Percentiles rank a stretch among this genome's conserved stretches.
These are phyloP conservation scores for Lathyrus aphaca DNA, from an alignment of 306 rosid species.

Conservation along the genomic window DNA sequence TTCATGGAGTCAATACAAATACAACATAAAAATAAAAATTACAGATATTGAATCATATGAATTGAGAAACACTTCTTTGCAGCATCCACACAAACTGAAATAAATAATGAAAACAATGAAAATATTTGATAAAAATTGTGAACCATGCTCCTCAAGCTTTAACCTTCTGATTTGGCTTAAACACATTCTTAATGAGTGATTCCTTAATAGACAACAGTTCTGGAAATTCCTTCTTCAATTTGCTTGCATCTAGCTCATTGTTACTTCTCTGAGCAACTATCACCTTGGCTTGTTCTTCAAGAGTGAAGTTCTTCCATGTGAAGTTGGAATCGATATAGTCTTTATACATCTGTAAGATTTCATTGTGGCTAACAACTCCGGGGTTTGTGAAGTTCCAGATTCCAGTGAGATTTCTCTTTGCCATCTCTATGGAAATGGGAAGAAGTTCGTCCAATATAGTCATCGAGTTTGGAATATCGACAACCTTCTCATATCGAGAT, in stretches of 20 bases:
- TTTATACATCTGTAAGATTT: constrained; percentile 73
- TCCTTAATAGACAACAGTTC: constrained; percentile 79
- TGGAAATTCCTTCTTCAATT: constrained; percentile 78
- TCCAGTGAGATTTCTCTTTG: constrained; percentile 83
- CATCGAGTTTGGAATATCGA: constrained; percentile 89
- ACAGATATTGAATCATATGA: constrained; percentile 25
- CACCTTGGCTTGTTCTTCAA: constrained; percentile 91
- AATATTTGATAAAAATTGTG: constrained; percentile 29
- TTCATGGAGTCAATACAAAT: constrained; percentile 40
- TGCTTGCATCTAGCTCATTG: constrained; percentile 71
- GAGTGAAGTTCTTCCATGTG: constrained; percentile 78
- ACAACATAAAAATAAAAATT: constrained; percentile 47
- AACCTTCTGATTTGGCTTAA: constrained; percentile 77
- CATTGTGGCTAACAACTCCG: constrained; percentile 93
- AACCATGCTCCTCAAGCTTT: constrained; percentile 42
- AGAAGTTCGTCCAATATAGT: constrained; percentile 88
- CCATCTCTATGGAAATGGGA: constrained; percentile 86
- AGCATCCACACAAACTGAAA: constrained; percentile 43
- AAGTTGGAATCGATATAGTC: constrained; percentile 69
- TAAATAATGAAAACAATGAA: constrained; percentile 41
- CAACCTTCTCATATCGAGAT: constrained; percentile 82
- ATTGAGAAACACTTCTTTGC: constrained; percentile 3
- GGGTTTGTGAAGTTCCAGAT: constrained; percentile 94
- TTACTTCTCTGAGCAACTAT: constrained; percentile 87
- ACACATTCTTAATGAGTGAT: constrained; percentile 72